phyloP scores from a whole-genome alignment of 192 early-diverging fungal genomes.

The Thamnidium elegans region DNA sequence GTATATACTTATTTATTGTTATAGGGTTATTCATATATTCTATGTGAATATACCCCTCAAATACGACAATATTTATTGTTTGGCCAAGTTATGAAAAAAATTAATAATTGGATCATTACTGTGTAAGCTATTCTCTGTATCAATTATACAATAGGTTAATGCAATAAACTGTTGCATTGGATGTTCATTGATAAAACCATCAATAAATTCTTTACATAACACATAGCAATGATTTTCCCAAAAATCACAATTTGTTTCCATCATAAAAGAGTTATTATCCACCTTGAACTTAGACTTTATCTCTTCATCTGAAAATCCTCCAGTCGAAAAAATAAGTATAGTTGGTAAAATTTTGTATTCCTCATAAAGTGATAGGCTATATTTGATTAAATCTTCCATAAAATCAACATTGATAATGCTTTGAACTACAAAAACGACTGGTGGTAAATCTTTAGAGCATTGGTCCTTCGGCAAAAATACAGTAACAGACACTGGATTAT shows the following conservation, averaged over 20 bases:
- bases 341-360: not conserved
- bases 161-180: not conserved
- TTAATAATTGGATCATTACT: not conserved
- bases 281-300: not conserved
- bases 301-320: conserved; percentile 4
- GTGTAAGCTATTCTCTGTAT: not conserved
- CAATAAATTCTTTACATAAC: not conserved
- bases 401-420: too few relatives aligned
- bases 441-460: too few relatives aligned
- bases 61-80: not conserved
- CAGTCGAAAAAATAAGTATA: not conserved
- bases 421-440: too few relatives aligned
- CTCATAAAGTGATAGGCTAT: not conserved
- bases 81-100: not conserved
- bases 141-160: not conserved
- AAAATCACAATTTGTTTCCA: not conserved
- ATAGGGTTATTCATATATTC: too few relatives aligned
- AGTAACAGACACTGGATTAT: too few relatives aligned
- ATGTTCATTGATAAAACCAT: conserved; percentile 5
- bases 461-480: too few relatives aligned
- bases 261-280: not conserved
- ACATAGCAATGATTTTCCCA: not conserved
- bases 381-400: conserved; percentile 1
- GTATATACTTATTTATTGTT: too few relatives aligned
- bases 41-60: too few relatives aligned